Evolutionary conservation across 129 eudicot species (phyloP), one percentile per base, ranked within the genome.

Genomic region (Glebionis coronaria): DNA sequence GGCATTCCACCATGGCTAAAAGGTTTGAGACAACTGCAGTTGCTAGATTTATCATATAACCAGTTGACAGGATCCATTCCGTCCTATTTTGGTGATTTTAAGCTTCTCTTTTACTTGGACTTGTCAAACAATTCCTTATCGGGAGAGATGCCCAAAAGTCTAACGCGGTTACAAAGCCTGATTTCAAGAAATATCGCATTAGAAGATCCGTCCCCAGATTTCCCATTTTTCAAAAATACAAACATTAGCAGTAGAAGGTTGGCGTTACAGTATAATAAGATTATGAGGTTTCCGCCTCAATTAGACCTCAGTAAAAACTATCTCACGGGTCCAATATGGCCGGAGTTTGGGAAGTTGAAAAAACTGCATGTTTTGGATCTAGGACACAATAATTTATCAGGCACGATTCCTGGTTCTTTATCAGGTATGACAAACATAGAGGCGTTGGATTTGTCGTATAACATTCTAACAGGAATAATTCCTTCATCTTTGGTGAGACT

Each of bases 31-130:
- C 65, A 79, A 23, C 67, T 88, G 80, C 87, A 85, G 57, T 65
- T 88, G 64, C 49, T 88, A 79, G 96, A 88, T 66, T 77, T 88
- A 75, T 88, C 96, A 0, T 81, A 85, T 84, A 88, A 88, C 61
- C 78, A 54, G 0, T 69, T 88, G 47, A 74, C 44, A 1, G 93
- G 96, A 44, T 56, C 82, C 7, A 83, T 88, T 61, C 90, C 90
- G 13, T 35, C 84, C 0, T 88, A 76, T 84, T 73, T 88, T 57
- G 87, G 85, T 0, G 72, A 78, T 19, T 79, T 88, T 40, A 56
- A 28, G 61, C 81, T 63, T 69, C 75, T 88, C 12, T 88, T 85
- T 77, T 88, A 88, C 75, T 69, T 88, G 72, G 96, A 88, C 44
- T 79, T 88, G 58, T 88, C 96, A 13, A 85, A 85, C 80, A 88